phyloP scores from a whole-genome alignment of 208 protist species.

The Herpetomonas samuelpessoai region DNA sequence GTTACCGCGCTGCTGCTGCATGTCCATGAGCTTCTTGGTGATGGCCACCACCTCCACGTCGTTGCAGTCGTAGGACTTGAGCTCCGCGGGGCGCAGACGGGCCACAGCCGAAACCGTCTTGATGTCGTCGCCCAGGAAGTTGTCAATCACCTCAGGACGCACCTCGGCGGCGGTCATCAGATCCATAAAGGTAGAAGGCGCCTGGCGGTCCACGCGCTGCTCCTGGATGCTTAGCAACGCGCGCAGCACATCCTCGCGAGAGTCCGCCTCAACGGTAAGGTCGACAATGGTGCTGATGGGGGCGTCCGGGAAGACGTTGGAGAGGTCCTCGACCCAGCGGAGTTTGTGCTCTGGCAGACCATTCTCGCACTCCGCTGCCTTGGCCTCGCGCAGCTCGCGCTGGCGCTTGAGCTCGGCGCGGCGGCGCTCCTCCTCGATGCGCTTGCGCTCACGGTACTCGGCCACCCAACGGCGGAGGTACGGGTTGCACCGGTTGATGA shows the following conservation, averaged over 20 bases:
- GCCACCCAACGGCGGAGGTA: slow-evolving; percentile 67
- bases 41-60: slow-evolving; percentile 66
- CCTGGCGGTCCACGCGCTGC: slow-evolving; percentile 49
- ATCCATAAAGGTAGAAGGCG: slow-evolving; percentile 49
- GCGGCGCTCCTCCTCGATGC: slow-evolving; percentile 53
- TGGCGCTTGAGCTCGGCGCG: slow-evolving; percentile 38
- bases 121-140: slow-evolving; percentile 55
- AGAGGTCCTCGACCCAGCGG: slow-evolving; percentile 57
- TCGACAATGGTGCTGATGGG: slow-evolving; percentile 54
- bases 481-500: slow-evolving; percentile 61
- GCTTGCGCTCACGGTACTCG: slow-evolving; percentile 64
- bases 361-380: slow-evolving; percentile 33
- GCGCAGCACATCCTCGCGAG: slow-evolving; percentile 42
- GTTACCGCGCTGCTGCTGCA: slow-evolving; percentile 48
- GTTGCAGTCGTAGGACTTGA: slow-evolving; percentile 58
- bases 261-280: slow-evolving; percentile 50
- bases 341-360: slow-evolving; percentile 43
- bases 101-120: slow-evolving; percentile 53
- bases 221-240: slow-evolving; percentile 58
- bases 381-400: slow-evolving; percentile 51
- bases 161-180: slow-evolving; percentile 57
- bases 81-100: slow-evolving; percentile 41
- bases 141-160: slow-evolving; percentile 32
- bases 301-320: slow-evolving; percentile 64
- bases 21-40: slow-evolving; percentile 39